Conservation (phyloP, 2,329 filamentous ascomycete genomes). For the Pezicula rhizophila region DNA sequence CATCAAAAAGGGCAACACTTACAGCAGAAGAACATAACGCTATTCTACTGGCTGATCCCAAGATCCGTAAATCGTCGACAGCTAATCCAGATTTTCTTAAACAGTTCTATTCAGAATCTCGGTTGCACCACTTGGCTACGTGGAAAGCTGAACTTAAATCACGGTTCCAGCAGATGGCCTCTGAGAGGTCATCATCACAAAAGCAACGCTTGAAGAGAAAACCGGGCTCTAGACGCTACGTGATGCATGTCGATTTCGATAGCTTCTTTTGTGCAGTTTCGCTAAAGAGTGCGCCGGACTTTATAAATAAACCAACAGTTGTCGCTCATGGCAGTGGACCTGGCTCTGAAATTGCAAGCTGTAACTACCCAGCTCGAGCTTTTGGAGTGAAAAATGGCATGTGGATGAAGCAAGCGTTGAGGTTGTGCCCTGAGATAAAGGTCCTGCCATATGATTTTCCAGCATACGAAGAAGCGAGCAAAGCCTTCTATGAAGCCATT, state of each 20-base stretch:
- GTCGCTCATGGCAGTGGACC: slow-evolving; percentile 82
- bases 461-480: slow-evolving; percentile 87
- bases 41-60: slow-evolving; percentile 74
- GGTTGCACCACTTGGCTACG: slow-evolving; percentile 87
- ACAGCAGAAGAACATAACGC: slow-evolving; percentile 94
- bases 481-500: slow-evolving; percentile 80
- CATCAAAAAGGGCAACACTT: slow-evolving; percentile 31
- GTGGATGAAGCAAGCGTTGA: slow-evolving; percentile 93
- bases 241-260: slow-evolving; percentile 96
- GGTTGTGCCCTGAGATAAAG: slow-evolving; percentile 78
- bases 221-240: slow-evolving; percentile 66
- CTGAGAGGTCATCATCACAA: slow-evolving; percentile 55
- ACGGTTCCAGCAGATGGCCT: slow-evolving; percentile 73
- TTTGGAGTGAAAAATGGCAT: slow-evolving; percentile 95
- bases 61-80: slow-evolving; percentile 80
- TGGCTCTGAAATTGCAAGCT: slow-evolving; percentile 93
- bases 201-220: slow-evolving; percentile 41
- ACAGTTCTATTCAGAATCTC: slow-evolving; percentile 91
- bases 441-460: slow-evolving; percentile 94
- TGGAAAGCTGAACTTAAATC: slow-evolving; percentile 96
- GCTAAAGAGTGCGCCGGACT: slow-evolving; percentile 69
- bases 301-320: slow-evolving; percentile 71
- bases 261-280: slow-evolving; percentile 97
- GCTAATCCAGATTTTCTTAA: slow-evolving; percentile 90
- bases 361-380: slow-evolving; percentile 84